Conservation (phyloP, 371 early-diverging fungal species). For the Mortierella sp. region DNA sequence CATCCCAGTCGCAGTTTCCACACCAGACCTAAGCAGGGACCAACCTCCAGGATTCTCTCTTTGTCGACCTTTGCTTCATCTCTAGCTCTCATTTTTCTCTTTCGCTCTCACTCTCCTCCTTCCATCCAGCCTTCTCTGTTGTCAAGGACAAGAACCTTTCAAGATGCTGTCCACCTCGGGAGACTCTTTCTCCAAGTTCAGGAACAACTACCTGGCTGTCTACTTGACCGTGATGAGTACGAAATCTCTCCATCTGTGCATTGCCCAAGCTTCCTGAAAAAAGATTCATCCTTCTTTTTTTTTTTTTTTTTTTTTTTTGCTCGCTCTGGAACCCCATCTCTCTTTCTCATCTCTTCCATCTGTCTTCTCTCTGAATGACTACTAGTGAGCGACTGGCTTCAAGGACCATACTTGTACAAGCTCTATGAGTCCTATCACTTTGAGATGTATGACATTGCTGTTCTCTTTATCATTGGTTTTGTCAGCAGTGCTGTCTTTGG, state of each 20-base stretch:
- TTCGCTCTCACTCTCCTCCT: not conserved
- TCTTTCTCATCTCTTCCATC: not conserved
- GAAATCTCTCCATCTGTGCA: not conserved
- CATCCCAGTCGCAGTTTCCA: too few relatives aligned
- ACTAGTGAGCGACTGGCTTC: conserved; percentile 79
- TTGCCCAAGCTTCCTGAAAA: too few relatives aligned
- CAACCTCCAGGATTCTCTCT: conserved; percentile 5
- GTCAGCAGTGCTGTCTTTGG: conserved; percentile 79
- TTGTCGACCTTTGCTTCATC: conserved; percentile 56
- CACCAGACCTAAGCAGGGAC: too few relatives aligned
- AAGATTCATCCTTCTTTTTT: too few relatives aligned
- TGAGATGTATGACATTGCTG: conserved; percentile 67
- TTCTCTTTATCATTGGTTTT: conserved; percentile 80
- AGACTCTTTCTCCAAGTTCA: conserved; percentile 44
- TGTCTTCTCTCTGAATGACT: not conserved
- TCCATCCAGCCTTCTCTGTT: not conserved
- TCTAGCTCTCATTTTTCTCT: conserved; percentile 62
- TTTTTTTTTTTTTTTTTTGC: too few relatives aligned
- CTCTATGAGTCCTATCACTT: conserved; percentile 74
- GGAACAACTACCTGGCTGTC: conserved; percentile 67
- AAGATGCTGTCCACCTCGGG: conserved; percentile 23
- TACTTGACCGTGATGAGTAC: conserved; percentile 74
- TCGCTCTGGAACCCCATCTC: not conserved
- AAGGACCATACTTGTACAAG: conserved; percentile 79
- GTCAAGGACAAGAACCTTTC: not conserved